Base-by-base conservation (phyloP, 1,284 basidiomycete genomes). In the Ustilago esculenta region DNA sequence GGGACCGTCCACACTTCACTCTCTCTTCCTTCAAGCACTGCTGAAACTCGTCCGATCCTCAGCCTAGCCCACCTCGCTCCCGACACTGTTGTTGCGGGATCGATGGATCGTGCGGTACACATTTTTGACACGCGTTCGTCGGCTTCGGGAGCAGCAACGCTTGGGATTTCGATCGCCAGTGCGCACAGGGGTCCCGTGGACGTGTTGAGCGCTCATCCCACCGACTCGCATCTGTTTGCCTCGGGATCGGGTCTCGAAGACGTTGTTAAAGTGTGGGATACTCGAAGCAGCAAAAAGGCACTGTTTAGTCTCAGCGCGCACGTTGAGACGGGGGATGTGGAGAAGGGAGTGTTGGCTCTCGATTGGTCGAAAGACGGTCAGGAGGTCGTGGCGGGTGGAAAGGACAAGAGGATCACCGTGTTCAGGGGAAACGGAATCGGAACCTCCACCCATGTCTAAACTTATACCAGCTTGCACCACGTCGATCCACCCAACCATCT, bases 41-140 rank as follows among this genome's bases (percentile, higher is more conserved):
- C 52, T 2, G 66, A 69, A 25, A 29, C 47, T 2, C 34, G 55
- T 0, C 58, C 66, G 17, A 75, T 77, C n/a, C 43, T 74, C 1
- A 63, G 51, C 9, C 34, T 81, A 11, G 61, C 76, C 27, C 63
- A 70, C 18, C 56, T 79, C 18, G 39, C 56, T 5, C 27, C 56
- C 5, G 18, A 51, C 4, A 41, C 66, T 10, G 36, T 76, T 1
- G 63, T 74, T 9, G 65, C 73, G 0, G 79, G 79, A 1, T 55
- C 73, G 20, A 67, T 73, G 57, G 80, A 81, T 34, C 65, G 78
- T 15, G 68, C 60, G 9, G n/a, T 78, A 1, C 74, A 68, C 11
- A 37, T 81, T 12, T 81, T 77, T 63, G 80, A 81, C 42, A 67
- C 71, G 15, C 59, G 79, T 20, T n/a, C n/a, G n/a, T n/a, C n/a